Base-by-base conservation (phyloP, 2,329 filamentous ascomycete species). In the Diaporthe citriasiana region DNA sequence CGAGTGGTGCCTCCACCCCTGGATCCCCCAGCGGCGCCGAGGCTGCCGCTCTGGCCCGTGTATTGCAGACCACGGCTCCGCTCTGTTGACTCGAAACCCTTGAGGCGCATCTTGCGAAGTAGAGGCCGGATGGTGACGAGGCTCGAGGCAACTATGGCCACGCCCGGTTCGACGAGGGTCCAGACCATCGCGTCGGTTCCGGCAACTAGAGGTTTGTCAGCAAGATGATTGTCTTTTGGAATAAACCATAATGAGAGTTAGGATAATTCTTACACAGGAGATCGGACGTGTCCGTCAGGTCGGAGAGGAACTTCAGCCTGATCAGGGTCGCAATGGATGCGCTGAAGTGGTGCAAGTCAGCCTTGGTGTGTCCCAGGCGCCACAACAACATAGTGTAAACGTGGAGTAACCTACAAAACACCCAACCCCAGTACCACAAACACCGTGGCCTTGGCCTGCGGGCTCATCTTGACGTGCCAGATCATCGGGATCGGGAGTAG, bases 151-250 rank as follows among this genome's bases (percentile, higher is more conserved):
- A 87, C 79, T 59, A 90, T 90, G 74, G 88, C 88, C 30, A 90
- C 85, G 8, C 87, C 88, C 1, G 88, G 88, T 77, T 90, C 88
- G 70, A 90, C 82, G n/a, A 90, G 80, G 13, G 87, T 89, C 88
- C 88, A 90, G 9, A 89, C 83, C 84, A 88, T 87, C 47, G 87
- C 84, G 74, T 88, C 82, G 5, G 87, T 89, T 30, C 84, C 86
- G 70, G 84, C 83, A 78, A 83, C 87, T 89, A 27, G 13, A 25
- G 12, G 53, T 27, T 22, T 17, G 27, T 57, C 30, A 70, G 50
- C 19, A 75, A 6, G 5, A 9, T n/a, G 27, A 25, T 51, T 15
- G n/a, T 4, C 19, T 3, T 47, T 13, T 15, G 5, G 4, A 3
- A 10, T 19, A 27, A 45, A 51, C n/a, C 13, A 55, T n/a, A 27